These are phyloP conservation scores for Combretum micranthum DNA, from an alignment of 345 rosid species.

Conservation along the genomic window DNA sequence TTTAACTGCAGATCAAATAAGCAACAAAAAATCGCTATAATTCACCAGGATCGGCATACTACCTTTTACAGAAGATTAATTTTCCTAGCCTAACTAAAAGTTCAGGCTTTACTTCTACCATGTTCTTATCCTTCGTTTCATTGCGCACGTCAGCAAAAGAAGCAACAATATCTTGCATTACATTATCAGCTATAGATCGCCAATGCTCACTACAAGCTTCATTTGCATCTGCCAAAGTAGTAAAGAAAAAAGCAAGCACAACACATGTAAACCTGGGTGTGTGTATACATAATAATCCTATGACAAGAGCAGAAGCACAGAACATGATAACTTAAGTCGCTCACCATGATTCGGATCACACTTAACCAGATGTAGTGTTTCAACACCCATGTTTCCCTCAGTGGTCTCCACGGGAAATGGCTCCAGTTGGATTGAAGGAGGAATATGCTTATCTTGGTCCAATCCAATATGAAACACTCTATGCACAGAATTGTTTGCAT, in stretches of 20 bases:
- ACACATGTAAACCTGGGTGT: no score
- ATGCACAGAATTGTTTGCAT: slow-evolving; percentile 12
- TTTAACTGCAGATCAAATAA: no score
- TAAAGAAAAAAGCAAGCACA: background rate
- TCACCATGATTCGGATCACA: slow-evolving; percentile 10
- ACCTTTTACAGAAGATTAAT: slow-evolving; percentile 13
- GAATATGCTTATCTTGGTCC: slow-evolving; percentile 9
- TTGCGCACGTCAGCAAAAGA: slow-evolving; percentile 12
- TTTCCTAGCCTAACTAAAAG: slow-evolving; percentile 28
- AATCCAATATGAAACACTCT: slow-evolving; percentile 19
- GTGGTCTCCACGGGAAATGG: slow-evolving; percentile 3
- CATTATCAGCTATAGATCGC: slow-evolving; percentile 15
- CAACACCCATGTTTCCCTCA: slow-evolving; percentile 12
- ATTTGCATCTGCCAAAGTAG: background rate
- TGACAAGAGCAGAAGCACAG: background rate
- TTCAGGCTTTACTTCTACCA: slow-evolving; percentile 11
- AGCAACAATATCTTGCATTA: slow-evolving; percentile 16
- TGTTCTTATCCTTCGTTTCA: slow-evolving; percentile 1
- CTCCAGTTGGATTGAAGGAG: slow-evolving; percentile 14
- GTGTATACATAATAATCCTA: background rate
- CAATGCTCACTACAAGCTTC: background rate
- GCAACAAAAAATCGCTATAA: background rate
- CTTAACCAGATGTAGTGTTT: slow-evolving; percentile 15
- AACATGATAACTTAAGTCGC: no score
- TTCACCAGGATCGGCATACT: background rate